Base-by-base conservation (phyloP, 345 rosid genomes). In the Populus deltoides region DNA sequence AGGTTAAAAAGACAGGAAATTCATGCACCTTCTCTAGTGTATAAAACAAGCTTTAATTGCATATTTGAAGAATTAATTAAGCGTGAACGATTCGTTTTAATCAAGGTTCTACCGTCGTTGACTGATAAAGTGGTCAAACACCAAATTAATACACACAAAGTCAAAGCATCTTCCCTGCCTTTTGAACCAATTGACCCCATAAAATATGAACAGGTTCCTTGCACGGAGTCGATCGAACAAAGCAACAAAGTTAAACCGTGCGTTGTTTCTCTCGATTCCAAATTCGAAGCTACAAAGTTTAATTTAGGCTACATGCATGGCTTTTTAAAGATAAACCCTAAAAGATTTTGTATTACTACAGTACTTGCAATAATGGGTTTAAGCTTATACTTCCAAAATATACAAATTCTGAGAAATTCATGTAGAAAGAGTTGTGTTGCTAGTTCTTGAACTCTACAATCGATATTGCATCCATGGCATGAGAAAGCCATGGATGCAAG, bases 101-200 rank as follows among this genome's bases (percentile, higher is more conserved):
- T n/a, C 63, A n/a, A n/a, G 63, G 25, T n/a, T n/a, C 13, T 9
- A n/a, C 11, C 27, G 63, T 57, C 1, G 63, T 57, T 57, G 63
- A n/a, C 63, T n/a, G 6, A 9, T n/a, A 57, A n/a, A 3, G 15
- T 9, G 27, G 63, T 57, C 63, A 57, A 57, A n/a, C 63, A n/a
- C 63, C 5, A n/a, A 1, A n/a, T 31, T 31, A 31, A 31, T 3
- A n/a, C 4, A 11, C 63, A 9, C 9, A 20, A 22, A 12, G 68
- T 73, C 78, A 31, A 79, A 79, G 74, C 77, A 74, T 74, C 77
- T 25, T 39, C 66, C 6, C 74, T 43, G 61, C 35, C 65, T 43
- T 79, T 69, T 27, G 20, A 38, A 16, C 29, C 15, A 73, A 73
- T 55, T 55, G 77, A 67, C 77, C 69, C 47, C 59, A 18, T 45